Base-by-base conservation (phyloP, 164 flowering plant species). In the Aristolochia fimbriata region DNA sequence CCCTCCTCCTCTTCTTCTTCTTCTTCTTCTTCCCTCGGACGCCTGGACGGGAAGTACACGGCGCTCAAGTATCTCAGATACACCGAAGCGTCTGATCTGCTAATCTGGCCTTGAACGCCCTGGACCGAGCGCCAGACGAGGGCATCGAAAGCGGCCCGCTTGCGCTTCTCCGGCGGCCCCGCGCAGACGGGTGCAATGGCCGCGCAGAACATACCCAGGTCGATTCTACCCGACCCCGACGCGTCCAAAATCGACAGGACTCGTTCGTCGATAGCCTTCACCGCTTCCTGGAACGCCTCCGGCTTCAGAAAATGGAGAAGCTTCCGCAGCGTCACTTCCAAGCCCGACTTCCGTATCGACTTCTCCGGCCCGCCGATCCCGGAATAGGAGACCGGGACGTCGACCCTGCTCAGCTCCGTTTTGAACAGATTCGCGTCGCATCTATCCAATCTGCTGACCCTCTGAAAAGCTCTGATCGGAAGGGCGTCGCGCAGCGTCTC, bases 151-250 rank as follows among this genome's bases (percentile, higher is more conserved):
- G 45, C 65, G 14, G 49, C 61, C 7, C 65, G 55, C 30, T 67
- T 61, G 46, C 70, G 70, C 27, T 50, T 61, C 0, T 56, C 65
- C 13, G 65, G 45, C 16, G 45, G 25, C 21, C 70, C 70, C 16
- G 55, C 15, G 17, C 65, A 67, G 23, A 67, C 41, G 6, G 70
- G 70, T 0, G 65, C 65, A 2, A 67, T 19, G 16, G 61, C 55
- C 15, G 70, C 70, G 51, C 33, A 67, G 50, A 67, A 67, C 70
- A 67, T 67, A 30, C 70, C 65, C 51, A 67, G 31, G 47, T 67
- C 70, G 43, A 67, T 55, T 33, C 70, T 56, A 15, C 64, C 61
- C 10, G 65, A 55, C 23, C 65, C 51, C 4, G 61, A 23, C 24
- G 17, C 65, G 45, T 67, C 70, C 70, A 67, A 50, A n/a, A 56